Base-by-base conservation (phyloP, 176 grass and related monocot species). In the Musa troglodytarum region DNA sequence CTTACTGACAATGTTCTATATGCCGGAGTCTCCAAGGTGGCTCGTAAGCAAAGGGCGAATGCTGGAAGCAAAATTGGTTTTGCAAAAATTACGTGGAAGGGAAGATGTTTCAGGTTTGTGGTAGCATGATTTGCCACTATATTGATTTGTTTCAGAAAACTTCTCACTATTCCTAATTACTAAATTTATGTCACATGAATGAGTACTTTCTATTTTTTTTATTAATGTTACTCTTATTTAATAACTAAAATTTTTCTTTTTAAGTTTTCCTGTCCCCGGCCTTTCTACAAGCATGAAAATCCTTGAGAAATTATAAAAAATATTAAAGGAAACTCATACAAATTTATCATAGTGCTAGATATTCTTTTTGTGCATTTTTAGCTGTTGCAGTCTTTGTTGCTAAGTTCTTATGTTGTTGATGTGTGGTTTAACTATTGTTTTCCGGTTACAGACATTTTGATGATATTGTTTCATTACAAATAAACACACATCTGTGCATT, bases 21-120 rank as follows among this genome's bases (percentile, higher is more conserved):
- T 96, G 76, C 93, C 93, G 7, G 93, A 96, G 80, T 96, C 93
- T 7, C 93, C 93, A 72, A 88, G 93, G 66, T 96, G 93, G 93
- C 89, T 96, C 29, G 93, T 92, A 3, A 92, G 89, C 75, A 96
- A 96, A 80, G 93, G 93, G 16, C 81, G 81, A 54, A 96, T 96
- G 93, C 72, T 71, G 50, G 93, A 96, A 52, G 93, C 93, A 23
- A 96, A 96, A 78, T 73, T 76, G 56, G 85, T 96, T 50, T 53
- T 96, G 79, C 93, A 96, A 66, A 96, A 51, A 67, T 74, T 96
- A 34, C 85, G 85, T 10, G 79, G 87, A 21, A 92, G 80, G 81
- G 89, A 96, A 43, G 93, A 96, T 68, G 93, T 96, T 61, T 96
- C 93, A 86, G 89, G 93, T 96, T 50, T 74, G 81, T 86, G 81